Evolutionary conservation across 2,329 filamentous ascomycete species (phyloP), one percentile per base, ranked within the genome.

Genomic region (Apiospora arundinis): DNA sequence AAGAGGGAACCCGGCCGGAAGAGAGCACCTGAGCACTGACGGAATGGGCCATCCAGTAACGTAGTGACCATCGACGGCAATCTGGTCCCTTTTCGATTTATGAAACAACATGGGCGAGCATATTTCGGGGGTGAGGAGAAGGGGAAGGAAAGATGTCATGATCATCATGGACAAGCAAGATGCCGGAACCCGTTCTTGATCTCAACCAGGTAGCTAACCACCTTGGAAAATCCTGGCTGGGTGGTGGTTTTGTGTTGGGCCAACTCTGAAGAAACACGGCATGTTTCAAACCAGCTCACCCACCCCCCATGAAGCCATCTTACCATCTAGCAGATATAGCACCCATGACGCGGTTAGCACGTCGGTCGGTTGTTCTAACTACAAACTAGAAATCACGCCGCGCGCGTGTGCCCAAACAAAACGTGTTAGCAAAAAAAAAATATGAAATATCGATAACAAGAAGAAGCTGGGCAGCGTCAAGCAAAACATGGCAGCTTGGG

Each of bases 241-340:
- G 32, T 32, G 32, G 32, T 32, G 4, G 14, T 32, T 56, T 14
- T 16, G 32, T 21, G 16, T 18, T 60, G 52, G 52, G 52, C 52
- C 52, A 37, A 16, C 25, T 60, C 16, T 60, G 52, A 60, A 60
- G 52, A 60, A 60, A 60, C 52, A 60, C 52, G 16, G 28, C 52
- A 37, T 37, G 52, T 60, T 60, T 60, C 52, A 60, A 60, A 56
- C 49, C 49, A 23, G 49, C 52, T 37, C 18, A 37, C 28, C 18
- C 28, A 37, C 16, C 52, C 25, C 52, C 52, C 52, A 60, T 37
- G 28, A 60, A 60, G 52, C 52, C 52, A n/a, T n/a, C 52, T 60
- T 60, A 60, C 21, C 18, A n/a, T 5, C 37, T 21, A 16, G 18
- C 52, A 14, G 25, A 8, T 32, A 60, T 37, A 60, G 25, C 52